A percentile compares a stretch with the other conserved stretches of the same genome.
phyloP scores from a whole-genome alignment of 1,139 yeast species.

The Suhomyces taliae region DNA sequence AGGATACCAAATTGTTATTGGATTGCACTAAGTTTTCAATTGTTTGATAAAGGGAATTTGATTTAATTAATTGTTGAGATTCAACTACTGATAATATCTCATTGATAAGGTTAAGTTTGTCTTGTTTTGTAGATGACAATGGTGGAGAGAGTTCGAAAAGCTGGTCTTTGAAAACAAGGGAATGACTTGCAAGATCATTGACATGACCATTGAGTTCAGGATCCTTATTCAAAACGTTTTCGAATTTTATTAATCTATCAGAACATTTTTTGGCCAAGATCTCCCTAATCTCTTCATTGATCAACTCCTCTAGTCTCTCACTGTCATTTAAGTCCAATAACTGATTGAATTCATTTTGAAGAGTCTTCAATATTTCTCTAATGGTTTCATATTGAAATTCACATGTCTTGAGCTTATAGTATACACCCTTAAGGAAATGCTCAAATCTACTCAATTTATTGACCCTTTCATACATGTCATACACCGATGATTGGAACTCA shows the following conservation, averaged over 20 bases:
- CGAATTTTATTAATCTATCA: conserved; percentile 14
- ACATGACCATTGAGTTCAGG: background rate
- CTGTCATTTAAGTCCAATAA: conserved; percentile 42
- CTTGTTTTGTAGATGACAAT: conserved; percentile 22
- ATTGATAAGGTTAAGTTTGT: conserved; percentile 6
- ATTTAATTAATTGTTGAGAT: conserved; percentile 14
- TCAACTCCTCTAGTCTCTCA: conserved; percentile 31
- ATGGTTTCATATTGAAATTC: conserved; percentile 25
- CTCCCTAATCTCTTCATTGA: conserved; percentile 41
- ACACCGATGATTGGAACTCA: conserved; percentile 38
- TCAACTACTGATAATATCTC: conserved; percentile 10
- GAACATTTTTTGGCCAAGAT: conserved; percentile 38
- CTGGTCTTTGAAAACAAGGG: conserved; percentile 44
- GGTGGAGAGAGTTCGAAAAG: conserved; percentile 39
- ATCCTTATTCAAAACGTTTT: background rate
- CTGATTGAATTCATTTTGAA: conserved; percentile 46
- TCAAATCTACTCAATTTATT: conserved; percentile 30
- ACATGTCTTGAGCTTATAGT: conserved; percentile 25
- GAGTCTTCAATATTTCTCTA: conserved; percentile 19
- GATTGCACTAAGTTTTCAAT: conserved; percentile 1
- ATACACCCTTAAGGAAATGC: conserved; percentile 16
- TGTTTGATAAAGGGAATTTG: background rate
- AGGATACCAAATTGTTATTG: background rate
- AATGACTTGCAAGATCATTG: conserved; percentile 23
- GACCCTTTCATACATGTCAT: conserved; percentile 29